phyloP scores from a whole-genome alignment of 352 stramenopile species.

The Phytophthora sp. region DNA sequence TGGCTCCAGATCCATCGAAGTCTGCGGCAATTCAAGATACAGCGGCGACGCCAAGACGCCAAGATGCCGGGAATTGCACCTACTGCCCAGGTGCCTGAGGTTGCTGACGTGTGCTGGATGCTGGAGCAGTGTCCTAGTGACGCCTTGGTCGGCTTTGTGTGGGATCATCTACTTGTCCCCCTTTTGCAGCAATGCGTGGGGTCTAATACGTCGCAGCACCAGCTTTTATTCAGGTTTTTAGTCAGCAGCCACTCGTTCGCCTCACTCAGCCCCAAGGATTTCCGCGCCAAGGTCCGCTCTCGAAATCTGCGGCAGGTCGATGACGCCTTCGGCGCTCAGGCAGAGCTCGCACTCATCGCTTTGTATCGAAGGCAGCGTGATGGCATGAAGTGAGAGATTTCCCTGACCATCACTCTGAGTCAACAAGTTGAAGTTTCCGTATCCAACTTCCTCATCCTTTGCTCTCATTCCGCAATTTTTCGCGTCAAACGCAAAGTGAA shows the following conservation, averaged over 20 bases:
- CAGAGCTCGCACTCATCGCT: conserved; percentile 51
- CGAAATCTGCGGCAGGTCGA: conserved; percentile 52
- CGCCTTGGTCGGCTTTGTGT: conserved; percentile 54
- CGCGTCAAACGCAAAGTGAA: conserved; percentile 13
- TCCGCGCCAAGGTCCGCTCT: conserved; percentile 57
- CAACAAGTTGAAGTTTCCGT: conserved; percentile 38
- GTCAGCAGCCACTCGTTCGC: conserved; percentile 39
- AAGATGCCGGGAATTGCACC: background rate
- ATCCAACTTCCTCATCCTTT: conserved; percentile 1
- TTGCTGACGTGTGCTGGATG: conserved; percentile 38
- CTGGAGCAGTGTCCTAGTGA: conserved; percentile 53
- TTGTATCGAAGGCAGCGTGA: conserved; percentile 54
- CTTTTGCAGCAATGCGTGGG: conserved; percentile 34
- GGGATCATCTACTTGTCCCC: conserved; percentile 50
- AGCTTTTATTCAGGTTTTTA: conserved; percentile 36
- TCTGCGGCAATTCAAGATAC: conserved; percentile 12
- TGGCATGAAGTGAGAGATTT: conserved; percentile 26
- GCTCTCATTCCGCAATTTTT: conserved; percentile 37
- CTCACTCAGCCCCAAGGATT: conserved; percentile 55
- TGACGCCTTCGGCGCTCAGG: conserved; percentile 37
- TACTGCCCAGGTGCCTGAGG: conserved; percentile 14
- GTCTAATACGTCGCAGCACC: background rate
- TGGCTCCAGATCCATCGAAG: conserved; percentile 46
- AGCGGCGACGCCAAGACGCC: conserved; percentile 5
- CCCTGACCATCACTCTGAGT: conserved; percentile 48